phyloP scores from a whole-genome alignment of 2,329 filamentous ascomycete genomes.

The Parastagonospora avenae region DNA sequence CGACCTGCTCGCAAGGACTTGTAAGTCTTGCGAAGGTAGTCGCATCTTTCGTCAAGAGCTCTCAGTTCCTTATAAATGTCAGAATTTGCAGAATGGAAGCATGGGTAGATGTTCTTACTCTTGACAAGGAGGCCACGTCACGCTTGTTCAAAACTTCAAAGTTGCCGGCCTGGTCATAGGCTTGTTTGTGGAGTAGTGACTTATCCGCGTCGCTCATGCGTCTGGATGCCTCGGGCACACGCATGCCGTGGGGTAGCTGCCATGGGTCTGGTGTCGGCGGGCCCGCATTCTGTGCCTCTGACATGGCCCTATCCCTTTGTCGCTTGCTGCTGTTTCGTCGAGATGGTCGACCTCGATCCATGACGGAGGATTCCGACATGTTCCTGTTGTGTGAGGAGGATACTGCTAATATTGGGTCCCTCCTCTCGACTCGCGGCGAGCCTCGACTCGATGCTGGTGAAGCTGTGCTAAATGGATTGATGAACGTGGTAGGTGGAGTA shows the following conservation, averaged over 20 bases:
- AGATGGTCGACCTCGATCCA: slow-evolving; percentile 46
- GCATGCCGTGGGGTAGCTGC: slow-evolving; percentile 46
- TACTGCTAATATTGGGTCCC: slow-evolving; percentile 33
- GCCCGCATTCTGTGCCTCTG: slow-evolving; percentile 37
- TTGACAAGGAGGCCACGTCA: slow-evolving; percentile 60
- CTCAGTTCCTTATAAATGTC: slow-evolving; percentile 66
- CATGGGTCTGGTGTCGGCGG: slow-evolving; percentile 35
- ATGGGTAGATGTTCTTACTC: slow-evolving; percentile 49
- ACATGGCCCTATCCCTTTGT: slow-evolving; percentile 38
- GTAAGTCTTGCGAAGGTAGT: slow-evolving; percentile 78
- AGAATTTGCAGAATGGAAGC: slow-evolving; percentile 11
- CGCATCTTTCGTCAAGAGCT: slow-evolving; percentile 75
- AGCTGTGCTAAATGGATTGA: slow-evolving; percentile 37
- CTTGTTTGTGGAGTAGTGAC: slow-evolving; percentile 45
- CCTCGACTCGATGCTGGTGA: slow-evolving; percentile 37
- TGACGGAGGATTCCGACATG: slow-evolving; percentile 46
- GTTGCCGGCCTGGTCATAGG: slow-evolving; percentile 46
- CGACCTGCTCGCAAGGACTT: slow-evolving; percentile 75
- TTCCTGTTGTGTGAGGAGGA: slow-evolving; percentile 37
- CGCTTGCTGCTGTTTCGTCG: slow-evolving; percentile 40
- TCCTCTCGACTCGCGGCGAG: slow-evolving; percentile 40
- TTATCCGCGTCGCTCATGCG: slow-evolving; percentile 44
- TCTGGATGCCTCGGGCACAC: slow-evolving; percentile 40
- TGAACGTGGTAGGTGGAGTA: slow-evolving; percentile 39
- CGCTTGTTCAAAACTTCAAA: slow-evolving; percentile 49